A percentile compares a stretch with the other conserved stretches of the same genome.
Conservation (phyloP, 2,329 filamentous ascomycete genomes). For the Furcasterigmium furcatum region DNA sequence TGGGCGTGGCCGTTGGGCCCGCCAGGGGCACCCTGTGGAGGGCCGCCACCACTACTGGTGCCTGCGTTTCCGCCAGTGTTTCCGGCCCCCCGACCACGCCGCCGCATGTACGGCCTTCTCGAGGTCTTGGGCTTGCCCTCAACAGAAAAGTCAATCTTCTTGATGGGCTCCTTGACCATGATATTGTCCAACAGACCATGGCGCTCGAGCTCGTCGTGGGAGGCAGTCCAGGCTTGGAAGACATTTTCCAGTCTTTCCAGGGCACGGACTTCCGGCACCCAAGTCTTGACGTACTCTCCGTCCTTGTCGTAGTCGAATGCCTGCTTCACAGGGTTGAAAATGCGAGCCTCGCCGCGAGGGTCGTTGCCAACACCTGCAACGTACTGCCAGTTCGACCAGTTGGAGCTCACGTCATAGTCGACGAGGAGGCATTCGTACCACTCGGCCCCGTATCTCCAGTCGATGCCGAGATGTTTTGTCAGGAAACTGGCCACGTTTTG, state of each 20-base stretch:
- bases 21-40: neutral
- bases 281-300: slow-evolving; percentile 67
- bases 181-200: slow-evolving; percentile 54
- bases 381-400: slow-evolving; percentile 85
- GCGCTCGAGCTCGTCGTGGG: slow-evolving; percentile 52
- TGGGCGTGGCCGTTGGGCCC: neutral
- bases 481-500: slow-evolving; percentile 77
- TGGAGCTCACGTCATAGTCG: slow-evolving; percentile 74
- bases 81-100: slow-evolving; percentile 15
- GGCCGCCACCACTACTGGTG: neutral
- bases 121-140: slow-evolving; percentile 42
- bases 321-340: slow-evolving; percentile 82
- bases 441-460: slow-evolving; percentile 79
- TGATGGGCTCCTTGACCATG: slow-evolving; percentile 66
- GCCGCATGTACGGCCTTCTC: slow-evolving; percentile 25
- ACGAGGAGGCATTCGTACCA: slow-evolving; percentile 76
- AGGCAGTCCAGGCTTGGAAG: slow-evolving; percentile 69
- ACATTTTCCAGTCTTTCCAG: slow-evolving; percentile 54
- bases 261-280: slow-evolving; percentile 64
- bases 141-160: slow-evolving; percentile 61
- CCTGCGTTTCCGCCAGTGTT: neutral
- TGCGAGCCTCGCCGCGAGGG: slow-evolving; percentile 65
- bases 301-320: slow-evolving; percentile 72
- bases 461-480: slow-evolving; percentile 68
- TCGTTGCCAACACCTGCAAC: slow-evolving; percentile 78